Conservation (phyloP, 352 stramenopile species). For the Phytophthora boehmeriae region DNA sequence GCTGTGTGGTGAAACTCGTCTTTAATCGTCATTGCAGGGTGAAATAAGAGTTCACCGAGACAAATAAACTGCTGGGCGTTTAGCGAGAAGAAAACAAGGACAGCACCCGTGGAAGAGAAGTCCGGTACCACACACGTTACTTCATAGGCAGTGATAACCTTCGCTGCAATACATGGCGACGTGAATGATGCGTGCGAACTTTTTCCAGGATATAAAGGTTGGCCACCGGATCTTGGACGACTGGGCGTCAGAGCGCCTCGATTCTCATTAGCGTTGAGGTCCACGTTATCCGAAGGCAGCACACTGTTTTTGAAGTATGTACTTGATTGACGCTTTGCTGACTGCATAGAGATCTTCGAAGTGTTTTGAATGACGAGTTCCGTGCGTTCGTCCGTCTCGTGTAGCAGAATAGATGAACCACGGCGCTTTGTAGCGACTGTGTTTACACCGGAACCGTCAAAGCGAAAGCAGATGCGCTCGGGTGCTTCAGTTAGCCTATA, state of each 20-base stretch:
- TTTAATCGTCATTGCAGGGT: constrained; percentile 58
- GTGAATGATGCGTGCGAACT: constrained; percentile 1
- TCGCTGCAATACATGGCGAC: constrained; percentile 55
- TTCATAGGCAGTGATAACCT: constrained; percentile 51
- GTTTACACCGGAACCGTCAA: constrained; percentile 48
- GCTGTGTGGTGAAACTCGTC: constrained; percentile 35
- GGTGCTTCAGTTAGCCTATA: constrained; percentile 53
- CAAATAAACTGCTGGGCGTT: constrained; percentile 80
- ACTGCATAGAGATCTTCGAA: constrained; percentile 47
- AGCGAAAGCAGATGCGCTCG: constrained; percentile 65
- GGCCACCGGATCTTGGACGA: constrained; percentile 7
- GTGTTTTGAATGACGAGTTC: constrained; percentile 50
- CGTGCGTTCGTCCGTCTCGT: constrained; percentile 48
- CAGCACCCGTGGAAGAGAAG: constrained; percentile 42
- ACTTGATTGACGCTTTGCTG: constrained; percentile 46
- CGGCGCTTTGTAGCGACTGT: constrained; percentile 49
- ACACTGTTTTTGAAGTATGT: constrained; percentile 66
- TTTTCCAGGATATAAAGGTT: neutral
- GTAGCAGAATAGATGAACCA: constrained; percentile 52
- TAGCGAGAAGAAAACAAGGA: constrained; percentile 66
- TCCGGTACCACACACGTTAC: constrained; percentile 62
- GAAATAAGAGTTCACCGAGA: constrained; percentile 59
- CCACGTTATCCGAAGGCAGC: constrained; percentile 35
- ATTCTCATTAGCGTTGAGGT: neutral
- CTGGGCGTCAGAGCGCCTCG: neutral